Base-by-base conservation (phyloP, 495 filamentous ascomycete species). In the Hypoxylon rickii region DNA sequence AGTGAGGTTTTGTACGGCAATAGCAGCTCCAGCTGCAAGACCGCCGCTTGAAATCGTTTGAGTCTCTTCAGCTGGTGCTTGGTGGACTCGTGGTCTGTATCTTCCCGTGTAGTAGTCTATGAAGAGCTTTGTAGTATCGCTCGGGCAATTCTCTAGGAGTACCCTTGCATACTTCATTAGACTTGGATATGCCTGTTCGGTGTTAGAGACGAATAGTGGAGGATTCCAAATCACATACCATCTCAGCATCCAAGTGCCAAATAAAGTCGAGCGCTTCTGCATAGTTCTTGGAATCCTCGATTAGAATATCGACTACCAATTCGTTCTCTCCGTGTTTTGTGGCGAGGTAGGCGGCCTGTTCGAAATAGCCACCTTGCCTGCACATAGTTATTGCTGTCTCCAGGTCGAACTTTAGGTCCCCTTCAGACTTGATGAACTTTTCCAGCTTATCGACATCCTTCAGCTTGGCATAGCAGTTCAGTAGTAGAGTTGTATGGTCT, bases 361-460 rank as follows among this genome's bases (percentile, higher is more conserved):
- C 90, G 66, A 86, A 93, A 69, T 98, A 98, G n/a, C 95, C 92
- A 17, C 92, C 95, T 73, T 98, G 94, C 13, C 95, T 84, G 62
- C 94, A 98, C 94, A 98, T 97, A 3, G 87, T 84, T 43, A 97
- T 98, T 2, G 95, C 95, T 5, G 95, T 98, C 55, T 97, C 94
- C 6, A 97, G 77, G 72, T 98, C 94, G 69, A 98, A 97, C 61
- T 94, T 97, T 26, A 96, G 80, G 64, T 97, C 93, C 1, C 90
- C 92, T 2, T 91, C 90, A 36, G 92, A 91, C 67, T 95, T 95
- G 70, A 98, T 98, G 58, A 98, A 98, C 44, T 88, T 87, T 60
- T 97, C 92, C 12, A 98, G 79, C 71, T 98, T 98, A 31, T 87
- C 85, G 6, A 96, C 92, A 66, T 98, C 92, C 65, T 97, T 97